Conservation (phyloP, 2,329 filamentous ascomycete species). For the Pyrenophora graminea region DNA sequence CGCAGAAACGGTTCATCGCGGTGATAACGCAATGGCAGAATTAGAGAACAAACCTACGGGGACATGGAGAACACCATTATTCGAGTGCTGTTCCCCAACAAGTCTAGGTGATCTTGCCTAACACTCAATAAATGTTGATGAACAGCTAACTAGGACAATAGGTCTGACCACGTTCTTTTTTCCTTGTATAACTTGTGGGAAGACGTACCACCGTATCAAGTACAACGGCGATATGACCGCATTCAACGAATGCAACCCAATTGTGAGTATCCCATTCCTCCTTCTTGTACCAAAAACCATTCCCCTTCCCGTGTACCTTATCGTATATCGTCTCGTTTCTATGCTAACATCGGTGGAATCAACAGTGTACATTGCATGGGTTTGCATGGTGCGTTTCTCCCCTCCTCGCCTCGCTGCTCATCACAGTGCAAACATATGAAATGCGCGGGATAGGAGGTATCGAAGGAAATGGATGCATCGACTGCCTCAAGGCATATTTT, state of each 20-base stretch:
- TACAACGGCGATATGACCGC: background rate
- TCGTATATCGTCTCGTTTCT: too few relatives aligned
- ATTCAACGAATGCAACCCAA: background rate
- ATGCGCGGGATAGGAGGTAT: background rate
- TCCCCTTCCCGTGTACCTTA: background rate
- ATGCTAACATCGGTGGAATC: background rate
- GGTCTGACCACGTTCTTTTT: constrained; percentile 1
- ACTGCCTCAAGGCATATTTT: background rate
- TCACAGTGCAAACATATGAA: background rate
- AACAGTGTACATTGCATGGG: background rate
- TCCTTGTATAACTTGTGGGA: constrained; percentile 5
- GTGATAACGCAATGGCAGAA: too few relatives aligned
- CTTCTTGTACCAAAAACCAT: background rate
- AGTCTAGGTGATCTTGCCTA: background rate
- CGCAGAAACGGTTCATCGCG: too few relatives aligned
- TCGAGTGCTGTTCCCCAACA: background rate
- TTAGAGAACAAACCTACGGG: too few relatives aligned
- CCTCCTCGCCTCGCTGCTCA: too few relatives aligned
- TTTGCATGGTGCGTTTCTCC: too few relatives aligned
- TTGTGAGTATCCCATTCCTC: background rate
- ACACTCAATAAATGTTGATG: too few relatives aligned
- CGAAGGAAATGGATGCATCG: background rate
- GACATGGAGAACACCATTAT: too few relatives aligned
- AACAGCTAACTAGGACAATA: background rate
- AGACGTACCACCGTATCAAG: constrained; percentile 5